Evolutionary conservation across 306 rosid genomes (phyloP).

Genomic region (Begonia loranthoides): DNA sequence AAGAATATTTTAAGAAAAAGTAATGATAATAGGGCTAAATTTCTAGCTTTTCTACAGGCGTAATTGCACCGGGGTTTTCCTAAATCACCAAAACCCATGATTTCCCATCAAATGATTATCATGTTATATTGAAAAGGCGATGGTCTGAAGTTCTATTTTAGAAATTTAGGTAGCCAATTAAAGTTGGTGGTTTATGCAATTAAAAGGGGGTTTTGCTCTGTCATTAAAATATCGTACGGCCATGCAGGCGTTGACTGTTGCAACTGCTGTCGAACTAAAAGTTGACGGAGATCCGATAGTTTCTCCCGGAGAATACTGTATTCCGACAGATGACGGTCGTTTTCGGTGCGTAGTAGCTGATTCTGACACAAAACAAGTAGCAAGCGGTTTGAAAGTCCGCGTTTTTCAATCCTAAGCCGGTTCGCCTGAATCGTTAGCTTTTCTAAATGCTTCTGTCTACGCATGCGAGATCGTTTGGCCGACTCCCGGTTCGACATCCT

Average conservation of each 20-base stretch:
- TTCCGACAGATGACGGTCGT: constrained; percentile 44
- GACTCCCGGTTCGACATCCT: constrained; percentile 93
- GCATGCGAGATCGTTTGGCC: constrained; percentile 79
- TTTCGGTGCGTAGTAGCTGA: constrained; percentile 34
- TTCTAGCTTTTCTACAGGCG: too few relatives aligned
- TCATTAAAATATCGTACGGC: constrained; percentile 37
- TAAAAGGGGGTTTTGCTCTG: constrained; percentile 28
- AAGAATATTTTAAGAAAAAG: too few relatives aligned
- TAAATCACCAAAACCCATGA: too few relatives aligned
- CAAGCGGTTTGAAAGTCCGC: constrained; percentile 47
- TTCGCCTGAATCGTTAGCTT: constrained; percentile 62
- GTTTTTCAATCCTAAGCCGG: constrained; percentile 51
- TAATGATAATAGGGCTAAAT: too few relatives aligned
- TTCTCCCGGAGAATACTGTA: constrained; percentile 31
- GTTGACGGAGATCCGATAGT: constrained; percentile 30
- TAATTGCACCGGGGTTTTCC: too few relatives aligned
- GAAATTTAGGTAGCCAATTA: constrained; percentile 11
- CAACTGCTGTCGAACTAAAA: constrained; percentile 40
- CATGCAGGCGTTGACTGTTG: constrained; percentile 30
- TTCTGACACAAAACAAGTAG: constrained; percentile 23
- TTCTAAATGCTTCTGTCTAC: constrained; percentile 79
- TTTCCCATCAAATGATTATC: too few relatives aligned
- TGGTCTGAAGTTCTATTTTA: constrained; percentile 1
- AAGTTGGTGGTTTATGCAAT: constrained; percentile 12
- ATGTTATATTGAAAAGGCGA: too few relatives aligned